These are phyloP conservation scores for Corylus americana DNA, from an alignment of 306 rosid genomes.

Conservation along the genomic window DNA sequence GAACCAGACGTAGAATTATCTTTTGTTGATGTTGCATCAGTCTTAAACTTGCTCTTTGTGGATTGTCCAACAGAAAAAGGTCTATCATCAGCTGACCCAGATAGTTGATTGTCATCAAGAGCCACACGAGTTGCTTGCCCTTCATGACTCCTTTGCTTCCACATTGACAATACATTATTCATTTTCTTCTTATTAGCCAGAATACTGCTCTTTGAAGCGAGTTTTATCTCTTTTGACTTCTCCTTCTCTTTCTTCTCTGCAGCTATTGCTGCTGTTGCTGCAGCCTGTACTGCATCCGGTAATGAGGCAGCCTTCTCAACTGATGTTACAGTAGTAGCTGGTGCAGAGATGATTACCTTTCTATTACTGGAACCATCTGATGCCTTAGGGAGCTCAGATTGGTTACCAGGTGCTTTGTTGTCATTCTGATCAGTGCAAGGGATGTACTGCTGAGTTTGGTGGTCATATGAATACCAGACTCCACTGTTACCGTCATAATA, in stretches of 20 bases:
- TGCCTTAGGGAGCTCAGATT: constrained; percentile 59
- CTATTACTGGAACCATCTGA: constrained; percentile 65
- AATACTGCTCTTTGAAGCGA: constrained; percentile 94
- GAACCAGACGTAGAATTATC: constrained; percentile 46
- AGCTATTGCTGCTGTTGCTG: constrained; percentile 89
- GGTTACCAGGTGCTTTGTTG: constrained; percentile 52
- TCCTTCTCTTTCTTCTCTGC: constrained; percentile 97
- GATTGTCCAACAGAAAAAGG: constrained; percentile 52
- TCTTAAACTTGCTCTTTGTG: constrained; percentile 62
- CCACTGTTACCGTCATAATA: constrained; percentile 90
- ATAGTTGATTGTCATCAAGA: constrained; percentile 65
- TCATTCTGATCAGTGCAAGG: constrained; percentile 84
- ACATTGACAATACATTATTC: constrained; percentile 90
- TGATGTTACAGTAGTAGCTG: constrained; percentile 69
- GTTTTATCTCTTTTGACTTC: constrained; percentile 82
- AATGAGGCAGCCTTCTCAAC: constrained; percentile 75
- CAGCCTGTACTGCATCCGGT: constrained; percentile 96
- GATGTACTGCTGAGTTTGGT: constrained; percentile 73
- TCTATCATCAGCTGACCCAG: constrained; percentile 60
- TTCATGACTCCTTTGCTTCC: constrained; percentile 98
- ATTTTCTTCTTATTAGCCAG: constrained; percentile 94
- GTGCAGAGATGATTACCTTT: constrained; percentile 86
- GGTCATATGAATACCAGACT: constrained; percentile 88
- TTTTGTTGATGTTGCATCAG: constrained; percentile 44
- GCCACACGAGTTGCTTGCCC: constrained; percentile 88